Evolutionary conservation across 768 basidiomycete genomes (phyloP).

Genomic region (Boletus fagicola): DNA sequence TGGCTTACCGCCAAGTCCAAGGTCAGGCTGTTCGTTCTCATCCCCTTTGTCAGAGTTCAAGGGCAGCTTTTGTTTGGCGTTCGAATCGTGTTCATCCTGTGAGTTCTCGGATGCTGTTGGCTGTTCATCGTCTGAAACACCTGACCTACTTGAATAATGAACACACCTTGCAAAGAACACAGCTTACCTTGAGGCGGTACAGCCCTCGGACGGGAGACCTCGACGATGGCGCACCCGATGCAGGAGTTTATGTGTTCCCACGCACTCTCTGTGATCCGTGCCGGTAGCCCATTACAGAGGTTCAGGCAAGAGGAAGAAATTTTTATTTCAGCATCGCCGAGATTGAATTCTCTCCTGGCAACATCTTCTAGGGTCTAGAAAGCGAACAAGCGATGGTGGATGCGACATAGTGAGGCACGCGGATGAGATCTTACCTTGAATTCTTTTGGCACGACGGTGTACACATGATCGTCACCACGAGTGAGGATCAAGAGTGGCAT

Average conservation of each 20-base stretch:
- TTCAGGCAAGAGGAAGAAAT: slow-evolving; percentile 24
- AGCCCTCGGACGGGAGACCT: background rate
- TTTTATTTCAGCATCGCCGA: slow-evolving; percentile 14
- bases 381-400: background rate
- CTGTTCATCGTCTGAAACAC: background rate
- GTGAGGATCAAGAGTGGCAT: slow-evolving; percentile 21
- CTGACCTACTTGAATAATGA: background rate
- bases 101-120: background rate
- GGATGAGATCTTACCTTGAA: slow-evolving; percentile 12
- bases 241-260: slow-evolving; percentile 19
- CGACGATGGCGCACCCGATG: slow-evolving; percentile 27
- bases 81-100: background rate
- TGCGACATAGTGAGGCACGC: background rate
- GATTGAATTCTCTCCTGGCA: slow-evolving; percentile 20
- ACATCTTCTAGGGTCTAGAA: slow-evolving; percentile 18
- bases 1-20: background rate
- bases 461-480: slow-evolving; percentile 15
- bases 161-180: background rate
- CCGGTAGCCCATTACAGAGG: slow-evolving; percentile 19
- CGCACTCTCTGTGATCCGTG: slow-evolving; percentile 21
- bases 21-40: background rate
- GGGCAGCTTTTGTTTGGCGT: background rate
- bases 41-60: background rate
- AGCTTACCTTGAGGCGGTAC: slow-evolving; percentile 3
- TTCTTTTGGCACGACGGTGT: slow-evolving; percentile 17